A percentile compares a stretch with the other conserved stretches of the same genome.
These are phyloP conservation scores for Apiospora phragmitis DNA, from an alignment of 2,329 filamentous ascomycete genomes.

Conservation along the genomic window DNA sequence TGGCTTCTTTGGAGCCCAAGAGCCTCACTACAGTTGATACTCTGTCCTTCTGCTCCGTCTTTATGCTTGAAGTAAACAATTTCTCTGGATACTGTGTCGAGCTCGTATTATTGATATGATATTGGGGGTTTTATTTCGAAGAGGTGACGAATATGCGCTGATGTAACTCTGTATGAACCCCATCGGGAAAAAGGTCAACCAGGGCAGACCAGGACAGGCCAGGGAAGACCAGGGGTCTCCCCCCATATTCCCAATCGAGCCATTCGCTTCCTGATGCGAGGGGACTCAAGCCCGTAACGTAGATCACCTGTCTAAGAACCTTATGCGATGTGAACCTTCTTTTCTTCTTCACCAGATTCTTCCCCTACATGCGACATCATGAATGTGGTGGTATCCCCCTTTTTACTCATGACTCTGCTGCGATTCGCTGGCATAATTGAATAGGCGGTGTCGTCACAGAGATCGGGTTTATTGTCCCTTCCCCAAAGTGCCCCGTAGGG, in stretches of 20 bases:
- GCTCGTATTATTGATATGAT: background rate
- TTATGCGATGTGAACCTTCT: constrained; percentile 8
- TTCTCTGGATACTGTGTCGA: background rate
- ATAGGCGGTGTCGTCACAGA: background rate
- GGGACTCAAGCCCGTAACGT: background rate
- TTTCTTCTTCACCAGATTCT: background rate
- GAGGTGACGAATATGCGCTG: background rate
- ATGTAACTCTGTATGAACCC: background rate
- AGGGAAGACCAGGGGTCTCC: background rate
- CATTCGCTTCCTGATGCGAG: background rate
- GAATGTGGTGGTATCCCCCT: background rate
- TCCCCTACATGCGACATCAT: background rate
- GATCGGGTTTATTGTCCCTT: background rate
- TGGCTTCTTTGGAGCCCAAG: background rate
- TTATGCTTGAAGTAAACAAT: background rate
- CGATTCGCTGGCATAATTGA: background rate
- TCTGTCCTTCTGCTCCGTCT: background rate
- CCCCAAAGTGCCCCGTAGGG: background rate
- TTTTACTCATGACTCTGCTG: background rate
- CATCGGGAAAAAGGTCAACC: background rate
- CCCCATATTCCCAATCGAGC: background rate
- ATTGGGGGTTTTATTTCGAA: background rate
- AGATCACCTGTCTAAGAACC: constrained; percentile 1
- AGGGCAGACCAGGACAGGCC: background rate
- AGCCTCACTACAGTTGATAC: background rate